Evolutionary conservation across 73 alveolate genomes (phyloP), one percentile per base, ranked within the genome.

Genomic region (Paramecium primaurelia): DNA sequence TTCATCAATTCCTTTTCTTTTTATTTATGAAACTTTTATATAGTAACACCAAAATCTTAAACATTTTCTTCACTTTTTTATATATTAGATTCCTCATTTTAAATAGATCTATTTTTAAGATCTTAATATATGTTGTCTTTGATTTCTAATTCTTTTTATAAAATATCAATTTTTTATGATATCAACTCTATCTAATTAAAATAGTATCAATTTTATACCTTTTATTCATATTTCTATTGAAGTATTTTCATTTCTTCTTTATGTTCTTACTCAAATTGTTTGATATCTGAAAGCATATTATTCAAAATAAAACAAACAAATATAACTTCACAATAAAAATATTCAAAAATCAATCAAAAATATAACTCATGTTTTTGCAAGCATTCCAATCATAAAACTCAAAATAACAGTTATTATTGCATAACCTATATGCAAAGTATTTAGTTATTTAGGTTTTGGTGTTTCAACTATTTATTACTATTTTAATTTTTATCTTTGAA

Each of bases 1-100:
- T 73, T 73, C 58, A 37, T 73, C 18, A 73, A 32, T 73, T 73
- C 87, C 14, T 14, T 40, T 40, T 73, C 87, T n/a, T 73, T 73
- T 18, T 73, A 16, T 10, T 37, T 73, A 28, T 73, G 59, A 73
- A 73, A 40, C 45, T 60, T 60, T 34, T 60, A 60, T 0, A 40
- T 40, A 6, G 44, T 37, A 6, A 38, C 34, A 8, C 64, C 87
- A 9, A 37, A 40, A 34, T 73, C 47, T 9, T 64, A 16, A 64
- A 11, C 87, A 73, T 34, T 32, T 73, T 40, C 59, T 6, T 73
- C 87, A 28, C 32, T 73, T 40, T 73, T 40, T 37, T 37, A 8
- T 32, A 37, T 18, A 22, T 40, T 73, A 6, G 37, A 28, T 37
- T 73, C 87, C 28, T 37, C 87, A 20, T 11, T 40, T 36, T 12